phyloP scores from a whole-genome alignment of 371 early-diverging fungal species.

The Mucor saturninus region DNA sequence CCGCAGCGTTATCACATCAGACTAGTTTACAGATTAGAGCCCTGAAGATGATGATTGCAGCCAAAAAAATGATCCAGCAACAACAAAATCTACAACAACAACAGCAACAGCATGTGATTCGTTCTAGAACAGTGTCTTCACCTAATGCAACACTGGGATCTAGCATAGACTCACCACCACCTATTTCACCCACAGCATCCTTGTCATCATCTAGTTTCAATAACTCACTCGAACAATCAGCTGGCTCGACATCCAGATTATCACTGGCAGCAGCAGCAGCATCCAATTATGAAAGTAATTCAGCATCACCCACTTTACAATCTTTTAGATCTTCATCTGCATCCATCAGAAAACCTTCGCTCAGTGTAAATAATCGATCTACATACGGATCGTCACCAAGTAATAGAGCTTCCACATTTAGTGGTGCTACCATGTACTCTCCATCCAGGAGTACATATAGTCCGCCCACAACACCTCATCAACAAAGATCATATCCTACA shows the following conservation, averaged over 20 bases:
- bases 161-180: constrained; percentile 7
- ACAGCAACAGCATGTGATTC: constrained; percentile 17
- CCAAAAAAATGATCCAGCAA: constrained; percentile 47
- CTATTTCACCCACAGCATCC: constrained; percentile 26
- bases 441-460: constrained; percentile 13
- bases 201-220: constrained; percentile 28
- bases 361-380: constrained; percentile 7
- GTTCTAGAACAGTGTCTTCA: constrained; percentile 33
- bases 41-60: constrained; percentile 51
- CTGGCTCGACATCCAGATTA: background rate
- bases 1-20: constrained; percentile 54
- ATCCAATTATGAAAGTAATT: constrained; percentile 12
- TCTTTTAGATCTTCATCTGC: constrained; percentile 4
- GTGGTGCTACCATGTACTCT: background rate
- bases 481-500: constrained; percentile 19
- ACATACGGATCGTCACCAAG: background rate
- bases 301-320: constrained; percentile 21
- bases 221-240: constrained; percentile 18
- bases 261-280: background rate
- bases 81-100: constrained; percentile 32
- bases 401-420: constrained; percentile 6
- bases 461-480: constrained; percentile 22
- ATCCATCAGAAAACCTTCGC: constrained; percentile 17
- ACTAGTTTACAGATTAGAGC: constrained; percentile 60
- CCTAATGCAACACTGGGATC: constrained; percentile 21